phyloP scores from a whole-genome alignment of 345 rosid species.

The Acer campestre region DNA sequence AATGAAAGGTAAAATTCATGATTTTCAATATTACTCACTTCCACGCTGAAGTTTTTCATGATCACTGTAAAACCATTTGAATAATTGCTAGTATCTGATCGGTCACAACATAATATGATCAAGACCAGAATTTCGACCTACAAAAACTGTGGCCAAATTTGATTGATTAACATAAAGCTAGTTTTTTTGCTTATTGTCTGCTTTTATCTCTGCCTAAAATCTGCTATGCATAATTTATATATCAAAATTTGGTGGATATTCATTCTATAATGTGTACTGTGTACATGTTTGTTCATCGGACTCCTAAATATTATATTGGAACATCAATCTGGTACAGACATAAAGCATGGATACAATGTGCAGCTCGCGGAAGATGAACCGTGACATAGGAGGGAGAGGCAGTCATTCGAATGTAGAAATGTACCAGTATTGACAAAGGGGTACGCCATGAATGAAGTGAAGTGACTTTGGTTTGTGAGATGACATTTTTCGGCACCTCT shows the following conservation, averaged over 20 bases:
- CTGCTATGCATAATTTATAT: background rate
- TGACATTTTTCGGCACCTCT: background rate
- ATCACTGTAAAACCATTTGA: background rate
- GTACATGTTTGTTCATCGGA: constrained; percentile 18
- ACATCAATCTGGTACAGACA: constrained; percentile 45
- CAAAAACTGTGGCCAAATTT: background rate
- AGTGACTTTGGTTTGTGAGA: background rate
- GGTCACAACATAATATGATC: background rate
- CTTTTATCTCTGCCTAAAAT: too few relatives aligned
- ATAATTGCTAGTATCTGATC: background rate
- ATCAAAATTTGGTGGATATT: constrained; percentile 6
- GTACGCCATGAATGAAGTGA: background rate
- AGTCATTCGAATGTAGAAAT: background rate
- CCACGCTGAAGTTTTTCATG: background rate
- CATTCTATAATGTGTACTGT: background rate
- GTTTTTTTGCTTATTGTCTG: too few relatives aligned
- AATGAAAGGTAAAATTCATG: constrained; percentile 45
- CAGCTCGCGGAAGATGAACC: constrained; percentile 63
- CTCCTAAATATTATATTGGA: constrained; percentile 13
- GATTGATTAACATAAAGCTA: too few relatives aligned
- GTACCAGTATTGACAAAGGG: background rate
- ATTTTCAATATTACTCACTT: background rate
- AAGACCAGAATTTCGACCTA: too few relatives aligned
- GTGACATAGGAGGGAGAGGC: constrained; percentile 26
- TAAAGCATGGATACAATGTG: constrained; percentile 55